Evolutionary conservation across 1,284 basidiomycete genomes (phyloP).

Genomic region (Coniophora puteana): DNA sequence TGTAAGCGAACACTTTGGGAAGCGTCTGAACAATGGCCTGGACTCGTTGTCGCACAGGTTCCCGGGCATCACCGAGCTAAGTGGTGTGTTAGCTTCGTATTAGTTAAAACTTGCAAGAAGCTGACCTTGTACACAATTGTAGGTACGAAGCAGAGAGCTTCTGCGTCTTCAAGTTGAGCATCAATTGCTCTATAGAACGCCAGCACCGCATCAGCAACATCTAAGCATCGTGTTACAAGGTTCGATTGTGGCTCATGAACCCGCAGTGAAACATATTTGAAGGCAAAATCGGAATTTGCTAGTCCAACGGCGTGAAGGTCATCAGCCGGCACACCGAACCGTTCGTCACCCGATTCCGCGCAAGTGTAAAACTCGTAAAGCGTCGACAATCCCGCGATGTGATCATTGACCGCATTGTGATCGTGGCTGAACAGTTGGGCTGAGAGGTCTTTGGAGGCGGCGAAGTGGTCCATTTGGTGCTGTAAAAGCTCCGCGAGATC

Average conservation of each 20-base stretch:
- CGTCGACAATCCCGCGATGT: slow-evolving; percentile 72
- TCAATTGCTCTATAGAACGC: slow-evolving; percentile 68
- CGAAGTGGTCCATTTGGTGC: slow-evolving; percentile 89
- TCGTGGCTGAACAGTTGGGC: slow-evolving; percentile 90
- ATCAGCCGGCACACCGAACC: slow-evolving; percentile 46
- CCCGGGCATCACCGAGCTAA: slow-evolving; percentile 79
- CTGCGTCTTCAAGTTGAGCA: slow-evolving; percentile 84
- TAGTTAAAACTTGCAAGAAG: background rate
- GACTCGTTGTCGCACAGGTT: slow-evolving; percentile 68
- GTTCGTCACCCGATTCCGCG: slow-evolving; percentile 56
- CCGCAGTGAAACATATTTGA: slow-evolving; percentile 94
- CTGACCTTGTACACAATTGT: slow-evolving; percentile 88
- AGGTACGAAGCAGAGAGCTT: slow-evolving; percentile 87
- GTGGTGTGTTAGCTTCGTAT: slow-evolving; percentile 7
- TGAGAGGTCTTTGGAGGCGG: slow-evolving; percentile 76
- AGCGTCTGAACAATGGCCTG: slow-evolving; percentile 70
- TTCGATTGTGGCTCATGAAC: slow-evolving; percentile 94
- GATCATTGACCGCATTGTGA: slow-evolving; percentile 94
- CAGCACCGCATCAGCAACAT: slow-evolving; percentile 80
- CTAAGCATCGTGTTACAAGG: slow-evolving; percentile 85
- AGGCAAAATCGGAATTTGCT: slow-evolving; percentile 87
- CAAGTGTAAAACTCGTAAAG: slow-evolving; percentile 75
- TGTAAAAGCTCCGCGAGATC: slow-evolving; percentile 88
- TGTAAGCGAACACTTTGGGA: slow-evolving; percentile 84
- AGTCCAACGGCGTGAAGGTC: slow-evolving; percentile 71